Base-by-base conservation (phyloP, 176 grass and related monocot genomes). In the Themeda triandra region DNA sequence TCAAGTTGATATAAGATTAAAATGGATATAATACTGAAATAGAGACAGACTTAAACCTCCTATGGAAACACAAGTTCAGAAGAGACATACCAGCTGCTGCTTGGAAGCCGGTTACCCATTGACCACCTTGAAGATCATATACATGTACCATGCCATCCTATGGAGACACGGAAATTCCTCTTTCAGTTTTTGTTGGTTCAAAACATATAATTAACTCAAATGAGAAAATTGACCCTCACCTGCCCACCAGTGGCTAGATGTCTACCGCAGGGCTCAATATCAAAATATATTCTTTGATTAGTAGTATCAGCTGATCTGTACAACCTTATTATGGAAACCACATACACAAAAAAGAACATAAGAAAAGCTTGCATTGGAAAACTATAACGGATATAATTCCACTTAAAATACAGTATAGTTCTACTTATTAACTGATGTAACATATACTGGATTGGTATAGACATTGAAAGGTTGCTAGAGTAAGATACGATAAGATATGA, bases 221-320 rank as follows among this genome's bases (percentile, higher is more conserved):
- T 11, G 25, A 83, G 28, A 86, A 82, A 60, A 90, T 23, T 72
- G 39, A 75, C 28, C 11, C 73, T 75, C 79, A 98, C 96, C 93
- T 98, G 91, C 59, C 96, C 96, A 62, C 96, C 93, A 67, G 93
- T 93, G 42, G 79, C 93, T 85, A 98, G 87, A 84, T 98, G 91
- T 75, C 84, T 95, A 28, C 96, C 96, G 37, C 87, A 95, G 54
- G 96, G 96, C 32, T 98, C 96, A 39, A 98, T 98, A 87, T 95
- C 96, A 90, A 98, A 98, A 75, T 94, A 86, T 90, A 98, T 92
- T 87, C 87, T 90, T 63, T 98, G 96, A 77, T 98, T 95, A 65
- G 96, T 98, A 84, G 90, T 80, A 69, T 98, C 93, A 82, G 91
- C 85, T 45, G 87, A 90, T 93, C 93, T 89, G 75, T 98, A 98